A percentile compares a stretch with the other conserved stretches of the same genome.
phyloP scores from a whole-genome alignment of 805 yeast genomes.

The Ogataea corticis region DNA sequence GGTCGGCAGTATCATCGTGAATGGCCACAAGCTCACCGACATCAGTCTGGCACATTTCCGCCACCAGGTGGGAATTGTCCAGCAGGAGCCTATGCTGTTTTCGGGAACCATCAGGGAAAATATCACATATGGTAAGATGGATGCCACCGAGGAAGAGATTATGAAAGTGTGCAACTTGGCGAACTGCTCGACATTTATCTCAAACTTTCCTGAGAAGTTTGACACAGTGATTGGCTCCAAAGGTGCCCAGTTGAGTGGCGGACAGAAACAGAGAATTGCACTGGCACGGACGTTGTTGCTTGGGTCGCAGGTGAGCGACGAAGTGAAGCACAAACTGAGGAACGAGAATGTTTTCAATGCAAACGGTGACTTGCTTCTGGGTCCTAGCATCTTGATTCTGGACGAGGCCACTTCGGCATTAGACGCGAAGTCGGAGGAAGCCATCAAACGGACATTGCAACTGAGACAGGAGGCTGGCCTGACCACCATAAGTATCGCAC shows the following conservation, averaged over 20 bases:
- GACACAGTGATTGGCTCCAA: slow-evolving; percentile 85
- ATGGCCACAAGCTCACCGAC: slow-evolving; percentile 60
- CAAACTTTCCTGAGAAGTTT: slow-evolving; percentile 76
- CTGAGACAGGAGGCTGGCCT: slow-evolving; percentile 54
- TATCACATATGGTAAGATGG: slow-evolving; percentile 70
- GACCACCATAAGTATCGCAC: slow-evolving; percentile 89
- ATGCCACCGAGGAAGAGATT: slow-evolving; percentile 61
- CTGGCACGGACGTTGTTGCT: slow-evolving; percentile 83
- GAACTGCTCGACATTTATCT: slow-evolving; percentile 68
- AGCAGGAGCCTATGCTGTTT: slow-evolving; percentile 88
- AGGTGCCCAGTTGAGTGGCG: slow-evolving; percentile 89
- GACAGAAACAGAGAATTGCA: slow-evolving; percentile 92
- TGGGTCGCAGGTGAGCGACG: slow-evolving; percentile 25
- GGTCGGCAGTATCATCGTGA: slow-evolving; percentile 62
- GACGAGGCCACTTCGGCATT: slow-evolving; percentile 96
- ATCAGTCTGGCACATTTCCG: slow-evolving; percentile 75
- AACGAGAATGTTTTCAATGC: slow-evolving; percentile 21
- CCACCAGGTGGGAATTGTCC: slow-evolving; percentile 80
- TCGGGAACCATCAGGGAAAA: slow-evolving; percentile 85
- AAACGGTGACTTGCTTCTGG: slow-evolving; percentile 30
- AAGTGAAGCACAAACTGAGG: slow-evolving; percentile 5
- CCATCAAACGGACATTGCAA: slow-evolving; percentile 72
- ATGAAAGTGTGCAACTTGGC: slow-evolving; percentile 64
- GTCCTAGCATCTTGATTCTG: slow-evolving; percentile 77
- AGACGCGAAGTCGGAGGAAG: slow-evolving; percentile 84